Percentiles rank a stretch among this genome's conserved stretches.
Conservation (phyloP, 495 filamentous ascomycete species). For the Penicillium paradoxum region DNA sequence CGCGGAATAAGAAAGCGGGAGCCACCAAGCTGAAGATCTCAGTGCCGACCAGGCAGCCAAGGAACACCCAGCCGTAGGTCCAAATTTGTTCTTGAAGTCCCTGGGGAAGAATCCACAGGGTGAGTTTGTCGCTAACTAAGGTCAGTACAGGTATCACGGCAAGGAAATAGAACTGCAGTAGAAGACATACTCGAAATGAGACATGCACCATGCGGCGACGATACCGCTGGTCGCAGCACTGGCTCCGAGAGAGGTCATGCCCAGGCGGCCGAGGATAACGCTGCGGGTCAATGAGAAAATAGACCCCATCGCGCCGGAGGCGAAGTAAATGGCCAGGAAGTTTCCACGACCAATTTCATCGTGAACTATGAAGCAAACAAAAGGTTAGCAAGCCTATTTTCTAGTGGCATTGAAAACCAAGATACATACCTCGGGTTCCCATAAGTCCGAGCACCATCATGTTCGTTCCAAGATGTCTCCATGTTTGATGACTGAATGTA, state of each 20-base stretch:
- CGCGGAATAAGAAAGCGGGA: conserved; percentile 18
- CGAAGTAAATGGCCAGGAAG: conserved; percentile 75
- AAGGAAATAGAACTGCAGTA: background rate
- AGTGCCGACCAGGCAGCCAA: conserved; percentile 33
- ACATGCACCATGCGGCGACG: conserved; percentile 61
- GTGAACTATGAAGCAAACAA: conserved; percentile 48
- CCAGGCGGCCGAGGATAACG: conserved; percentile 49
- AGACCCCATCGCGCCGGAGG: conserved; percentile 61
- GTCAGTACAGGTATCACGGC: conserved; percentile 1
- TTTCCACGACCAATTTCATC: conserved; percentile 82
- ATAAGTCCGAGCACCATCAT: conserved; percentile 58
- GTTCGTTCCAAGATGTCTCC: conserved; percentile 65
- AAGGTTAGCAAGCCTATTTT: background rate
- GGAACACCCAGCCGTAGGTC: conserved; percentile 33
- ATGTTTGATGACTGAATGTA: conserved; percentile 71
- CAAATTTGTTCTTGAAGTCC: conserved; percentile 32
- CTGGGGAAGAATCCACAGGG: conserved; percentile 38
- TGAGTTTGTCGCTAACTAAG: conserved; percentile 35
- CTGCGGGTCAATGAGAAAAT: conserved; percentile 55
- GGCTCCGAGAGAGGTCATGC: conserved; percentile 60
- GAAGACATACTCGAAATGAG: conserved; percentile 48
- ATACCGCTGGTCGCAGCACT: conserved; percentile 69
- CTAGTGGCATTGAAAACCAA: no score
- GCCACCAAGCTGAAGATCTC: conserved; percentile 36
- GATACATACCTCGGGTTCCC: conserved; percentile 50